phyloP scores from a whole-genome alignment of 495 filamentous ascomycete genomes.

The Trichoderma erinaceum region DNA sequence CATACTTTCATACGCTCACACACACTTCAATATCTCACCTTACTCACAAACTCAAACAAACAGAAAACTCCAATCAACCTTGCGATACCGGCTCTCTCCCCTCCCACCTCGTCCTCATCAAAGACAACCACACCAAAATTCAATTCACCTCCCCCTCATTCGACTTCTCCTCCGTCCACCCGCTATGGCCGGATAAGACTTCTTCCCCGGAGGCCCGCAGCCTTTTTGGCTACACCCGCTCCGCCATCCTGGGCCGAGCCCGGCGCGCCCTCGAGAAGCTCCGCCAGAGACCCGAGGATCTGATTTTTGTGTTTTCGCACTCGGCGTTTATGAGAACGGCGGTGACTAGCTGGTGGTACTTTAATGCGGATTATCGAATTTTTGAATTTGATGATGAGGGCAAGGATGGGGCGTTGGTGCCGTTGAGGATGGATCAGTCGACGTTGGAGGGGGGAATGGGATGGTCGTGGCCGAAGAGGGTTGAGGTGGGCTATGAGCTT shows the following conservation, averaged over 20 bases:
- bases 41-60: neutral
- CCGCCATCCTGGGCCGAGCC: slow-evolving; percentile 44
- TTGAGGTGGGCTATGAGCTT: neutral
- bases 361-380: slow-evolving; percentile 57
- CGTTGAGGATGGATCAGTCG: slow-evolving; percentile 37
- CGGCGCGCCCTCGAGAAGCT: slow-evolving; percentile 42
- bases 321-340: slow-evolving; percentile 49
- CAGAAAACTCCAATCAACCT: slow-evolving; percentile 51
- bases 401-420: slow-evolving; percentile 23
- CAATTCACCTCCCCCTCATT: slow-evolving; percentile 43
- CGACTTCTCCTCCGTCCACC: slow-evolving; percentile 49
- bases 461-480: neutral
- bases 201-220: slow-evolving; percentile 28
- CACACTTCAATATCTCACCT: neutral
- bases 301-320: slow-evolving; percentile 55
- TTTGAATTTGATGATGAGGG: slow-evolving; percentile 45
- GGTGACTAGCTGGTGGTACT: slow-evolving; percentile 42
- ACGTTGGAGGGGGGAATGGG: slow-evolving; percentile 35
- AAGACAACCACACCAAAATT: slow-evolving; percentile 12
- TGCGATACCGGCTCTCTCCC: slow-evolving; percentile 52
- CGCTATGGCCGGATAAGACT: slow-evolving; percentile 50
- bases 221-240: slow-evolving; percentile 41
- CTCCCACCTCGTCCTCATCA: slow-evolving; percentile 24
- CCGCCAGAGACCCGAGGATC: slow-evolving; percentile 49
- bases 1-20: too few species aligned